Conservation (phyloP, 169 alveolate genomes). For the Plasmodium vivax region DNA sequence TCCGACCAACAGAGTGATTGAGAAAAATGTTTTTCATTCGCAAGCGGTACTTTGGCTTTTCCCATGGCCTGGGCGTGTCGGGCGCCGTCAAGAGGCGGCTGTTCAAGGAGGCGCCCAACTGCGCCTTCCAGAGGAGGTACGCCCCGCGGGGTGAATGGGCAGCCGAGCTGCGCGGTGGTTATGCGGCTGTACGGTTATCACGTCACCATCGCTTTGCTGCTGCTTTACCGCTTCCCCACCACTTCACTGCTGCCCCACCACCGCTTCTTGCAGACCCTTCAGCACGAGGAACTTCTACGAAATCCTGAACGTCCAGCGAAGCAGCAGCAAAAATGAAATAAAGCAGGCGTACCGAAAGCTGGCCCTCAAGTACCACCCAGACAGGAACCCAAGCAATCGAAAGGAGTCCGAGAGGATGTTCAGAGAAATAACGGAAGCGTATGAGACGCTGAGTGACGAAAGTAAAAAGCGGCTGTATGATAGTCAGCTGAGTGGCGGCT, state of each 20-base stretch:
- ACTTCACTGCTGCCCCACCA: too few species aligned
- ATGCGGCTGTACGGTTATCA: not conserved
- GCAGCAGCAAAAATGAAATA: conserved; percentile 89
- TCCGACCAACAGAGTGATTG: not conserved
- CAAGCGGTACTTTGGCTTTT: conserved; percentile 6
- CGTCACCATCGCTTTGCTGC: not conserved
- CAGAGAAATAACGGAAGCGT: conserved; percentile 94
- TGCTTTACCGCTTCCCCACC: not conserved
- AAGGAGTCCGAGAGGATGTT: conserved; percentile 91
- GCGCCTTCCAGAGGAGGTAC: conserved; percentile 21
- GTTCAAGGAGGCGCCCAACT: not conserved
- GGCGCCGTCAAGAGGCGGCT: not conserved
- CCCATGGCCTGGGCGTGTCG: not conserved
- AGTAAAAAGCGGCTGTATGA: conserved; percentile 95
- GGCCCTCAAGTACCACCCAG: conserved; percentile 96
- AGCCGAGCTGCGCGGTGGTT: not conserved
- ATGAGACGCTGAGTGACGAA: conserved; percentile 95
- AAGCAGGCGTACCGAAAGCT: conserved; percentile 93
- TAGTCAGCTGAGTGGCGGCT: conserved; percentile 58
- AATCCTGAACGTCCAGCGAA: conserved; percentile 80
- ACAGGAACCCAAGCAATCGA: conserved; percentile 93
- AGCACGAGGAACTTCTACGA: conserved; percentile 74
- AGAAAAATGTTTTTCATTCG: conserved; percentile 41
- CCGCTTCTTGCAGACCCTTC: not conserved
- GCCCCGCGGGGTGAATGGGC: not conserved